Base-by-base conservation (phyloP, 2,329 filamentous ascomycete genomes). In the Tricladium varicosporioides region DNA sequence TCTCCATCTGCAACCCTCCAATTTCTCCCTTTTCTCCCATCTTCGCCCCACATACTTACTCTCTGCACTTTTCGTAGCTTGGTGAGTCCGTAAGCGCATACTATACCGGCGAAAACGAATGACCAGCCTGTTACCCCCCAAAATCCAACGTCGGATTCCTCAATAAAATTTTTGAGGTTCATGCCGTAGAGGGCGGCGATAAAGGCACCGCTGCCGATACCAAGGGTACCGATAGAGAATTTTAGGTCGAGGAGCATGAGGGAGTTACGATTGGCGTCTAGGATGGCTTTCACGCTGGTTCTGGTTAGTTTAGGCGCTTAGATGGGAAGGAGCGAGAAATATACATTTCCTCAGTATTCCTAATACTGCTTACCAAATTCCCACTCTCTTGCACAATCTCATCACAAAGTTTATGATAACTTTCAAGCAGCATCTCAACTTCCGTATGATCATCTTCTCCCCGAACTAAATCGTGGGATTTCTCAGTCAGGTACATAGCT, bases 341-440 rank as follows among this genome's bases (percentile, higher is more conserved):
- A n/a, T n/a, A 95, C 91, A 99, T 95, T 76, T 99, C 94, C 74
- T 99, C 94, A 0, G 94, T 99, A 74, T 97, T 99, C 66, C 94
- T 85, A 71, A 99, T 99, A 64, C 91, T 92, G 9, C 89, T 93
- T 55, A 97, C 92, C 64, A 97, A 74, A 73, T 96, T 97, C 60
- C 91, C 89, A 14, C 92, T 91, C 61, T 95, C 90, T 73, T 99
- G 93, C 8, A 97, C 93, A 66, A 97, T 97, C 77, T 99, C 94
- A 70, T 99, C 94, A 64, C 92, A 93, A 44, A 99, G 88, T 73
- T 97, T 97, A 73, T 97, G 91, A 72, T 99, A 99, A 2, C 92
- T 96, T 72, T 99, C 94, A 4, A 99, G 78, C 49, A 99, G 80
- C 86, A 99, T 92, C 75, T 99, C 94, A 5, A 99, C 89, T 74